phyloP scores from a whole-genome alignment of 768 basidiomycete genomes.

The Myochromella boudieri region DNA sequence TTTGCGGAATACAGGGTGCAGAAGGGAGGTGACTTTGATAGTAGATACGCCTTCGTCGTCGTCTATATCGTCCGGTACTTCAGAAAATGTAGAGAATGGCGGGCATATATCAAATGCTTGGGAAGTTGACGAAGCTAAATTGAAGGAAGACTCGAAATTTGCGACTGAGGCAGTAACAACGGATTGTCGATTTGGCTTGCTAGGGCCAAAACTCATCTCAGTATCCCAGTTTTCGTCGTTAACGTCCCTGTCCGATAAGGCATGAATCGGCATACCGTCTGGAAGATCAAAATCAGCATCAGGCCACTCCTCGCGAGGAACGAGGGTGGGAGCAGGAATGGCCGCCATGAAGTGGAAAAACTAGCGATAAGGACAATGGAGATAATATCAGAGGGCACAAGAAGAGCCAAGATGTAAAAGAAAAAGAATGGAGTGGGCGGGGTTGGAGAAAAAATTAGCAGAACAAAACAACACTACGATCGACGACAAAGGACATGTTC shows the following conservation, averaged over 20 bases:
- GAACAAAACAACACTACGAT: neutral
- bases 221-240: conserved; percentile 80
- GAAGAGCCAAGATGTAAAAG: conserved; percentile 5
- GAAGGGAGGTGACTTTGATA: conserved; percentile 68
- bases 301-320: conserved; percentile 76
- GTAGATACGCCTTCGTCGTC: conserved; percentile 84
- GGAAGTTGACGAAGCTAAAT: conserved; percentile 21
- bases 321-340: conserved; percentile 55
- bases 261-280: conserved; percentile 67
- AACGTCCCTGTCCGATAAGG: conserved; percentile 64
- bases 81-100: conserved; percentile 46
- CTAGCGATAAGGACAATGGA: neutral
- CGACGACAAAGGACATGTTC: conserved; percentile 27
- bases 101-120: conserved; percentile 67
- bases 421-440: conserved; percentile 19
- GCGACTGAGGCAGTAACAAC: conserved; percentile 38
- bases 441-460: conserved; percentile 8
- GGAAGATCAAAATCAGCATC: conserved; percentile 87
- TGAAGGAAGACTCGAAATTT: conserved; percentile 35
- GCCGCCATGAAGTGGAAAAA: conserved; percentile 46
- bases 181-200: conserved; percentile 45
- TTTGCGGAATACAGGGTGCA: conserved; percentile 32
- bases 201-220: conserved; percentile 67
- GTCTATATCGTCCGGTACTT: conserved; percentile 59
- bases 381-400: neutral